These are phyloP conservation scores for Fusarium nygamai DNA, from an alignment of 2,329 filamentous ascomycete species.

Conservation along the genomic window DNA sequence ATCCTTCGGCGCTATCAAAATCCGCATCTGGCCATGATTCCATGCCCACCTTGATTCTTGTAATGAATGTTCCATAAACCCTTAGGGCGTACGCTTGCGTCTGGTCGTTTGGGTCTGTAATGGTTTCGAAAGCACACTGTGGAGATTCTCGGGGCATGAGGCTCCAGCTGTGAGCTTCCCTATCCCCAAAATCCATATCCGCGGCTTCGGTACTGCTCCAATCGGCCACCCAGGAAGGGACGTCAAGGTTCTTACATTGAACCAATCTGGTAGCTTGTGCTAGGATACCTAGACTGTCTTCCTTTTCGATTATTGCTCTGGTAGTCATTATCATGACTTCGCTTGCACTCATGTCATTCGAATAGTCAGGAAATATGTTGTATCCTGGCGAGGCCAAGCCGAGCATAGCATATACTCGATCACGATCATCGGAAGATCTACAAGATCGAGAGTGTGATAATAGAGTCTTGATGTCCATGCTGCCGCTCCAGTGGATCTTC, in stretches of 20 bases:
- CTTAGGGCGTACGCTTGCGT: accelerated
- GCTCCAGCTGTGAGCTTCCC: accelerated
- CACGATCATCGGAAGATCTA: background rate
- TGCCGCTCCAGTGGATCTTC: accelerated
- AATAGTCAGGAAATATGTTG: accelerated
- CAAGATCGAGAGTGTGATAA: background rate
- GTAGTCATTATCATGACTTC: background rate
- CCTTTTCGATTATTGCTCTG: background rate
- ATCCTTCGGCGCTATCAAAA: background rate
- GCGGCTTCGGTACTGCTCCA: accelerated
- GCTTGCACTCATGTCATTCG: accelerated
- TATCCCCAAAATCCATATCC: background rate
- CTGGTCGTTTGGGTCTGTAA: accelerated
- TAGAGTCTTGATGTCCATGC: background rate
- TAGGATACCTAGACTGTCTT: accelerated
- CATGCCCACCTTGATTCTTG: too few species aligned
- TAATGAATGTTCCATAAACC: background rate
- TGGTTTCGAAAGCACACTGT: accelerated
- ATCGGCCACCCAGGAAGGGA: background rate
- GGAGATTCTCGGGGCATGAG: background rate
- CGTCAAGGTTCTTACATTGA: accelerated
- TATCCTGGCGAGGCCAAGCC: accelerated
- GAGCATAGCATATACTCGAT: background rate
- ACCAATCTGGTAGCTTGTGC: accelerated
- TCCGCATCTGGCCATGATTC: background rate